Base-by-base conservation (phyloP, 306 rosid species). In the Carpinus viminea region DNA sequence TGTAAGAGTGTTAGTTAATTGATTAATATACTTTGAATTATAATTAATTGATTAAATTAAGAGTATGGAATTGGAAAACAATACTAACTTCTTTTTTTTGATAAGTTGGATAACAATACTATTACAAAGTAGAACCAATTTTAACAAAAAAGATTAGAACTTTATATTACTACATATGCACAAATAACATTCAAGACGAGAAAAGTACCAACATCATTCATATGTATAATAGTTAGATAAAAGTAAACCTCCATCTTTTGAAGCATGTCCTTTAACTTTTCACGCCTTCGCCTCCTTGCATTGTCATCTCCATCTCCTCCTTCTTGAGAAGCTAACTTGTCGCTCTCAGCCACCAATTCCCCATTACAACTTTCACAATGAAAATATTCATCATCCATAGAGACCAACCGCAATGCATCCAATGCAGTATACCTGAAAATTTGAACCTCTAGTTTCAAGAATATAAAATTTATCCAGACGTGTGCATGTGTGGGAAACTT, bases 341-440 rank as follows among this genome's bases (percentile, higher is more conserved):
- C 98, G 84, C 88, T 91, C 89, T 92, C 98, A 74, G 93, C 87
- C 81, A 92, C 98, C 74, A 93, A 89, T 80, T 82, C 91, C 21
- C 97, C 97, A 51, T 95, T 86, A 79, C 99, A 95, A 62, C 85
- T 89, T 86, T 93, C 99, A 68, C 99, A 95, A 53, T 95, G 98
- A 81, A 95, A 92, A 79, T 86, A 93, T 51, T 88, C 93, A 48
- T 92, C 98, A 78, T 89, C 98, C 88, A 88, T 12, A n/a, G 98
- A 95, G 34, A 92, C 73, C 73, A 95, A 87, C 86, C 91, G 92
- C 81, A 87, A 83, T 7, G 98, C 98, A 76, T 93, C 98, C 89
- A 93, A 86, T 73, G 99, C 98, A 81, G 85, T 95, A 84, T 93
- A 95, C 78, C 99, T 95, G 83, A 72, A 76, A 51, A 81, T 61